phyloP scores from a whole-genome alignment of 2,329 filamentous ascomycete genomes.

The Aplosporella prunicola region DNA sequence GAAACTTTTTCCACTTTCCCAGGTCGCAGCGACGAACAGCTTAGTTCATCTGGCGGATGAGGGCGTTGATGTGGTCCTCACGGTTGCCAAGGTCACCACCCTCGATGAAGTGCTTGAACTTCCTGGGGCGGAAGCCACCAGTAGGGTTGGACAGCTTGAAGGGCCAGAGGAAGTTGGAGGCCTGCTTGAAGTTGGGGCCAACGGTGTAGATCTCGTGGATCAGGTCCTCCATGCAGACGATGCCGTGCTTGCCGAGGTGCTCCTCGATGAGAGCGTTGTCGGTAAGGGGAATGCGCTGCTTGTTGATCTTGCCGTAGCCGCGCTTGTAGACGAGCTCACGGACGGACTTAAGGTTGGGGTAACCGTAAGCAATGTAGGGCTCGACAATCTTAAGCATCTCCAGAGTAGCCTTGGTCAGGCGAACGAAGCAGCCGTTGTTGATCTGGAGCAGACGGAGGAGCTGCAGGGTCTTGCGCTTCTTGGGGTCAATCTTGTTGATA shows the following conservation, averaged over 20 bases:
- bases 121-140: conserved; percentile 89
- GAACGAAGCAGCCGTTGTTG: conserved; percentile 99
- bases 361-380: conserved; percentile 98
- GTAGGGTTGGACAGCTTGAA: conserved; percentile 99
- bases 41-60: conserved; percentile 99
- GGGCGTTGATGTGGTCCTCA: conserved; percentile 93
- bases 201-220: conserved; percentile 99
- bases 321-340: conserved; percentile 98
- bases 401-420: conserved; percentile 89
- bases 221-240: conserved; percentile 98
- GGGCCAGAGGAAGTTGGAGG: conserved; percentile 98
- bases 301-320: conserved; percentile 97
- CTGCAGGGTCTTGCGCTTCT: conserved; percentile 99
- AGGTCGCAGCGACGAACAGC: conserved; percentile 9
- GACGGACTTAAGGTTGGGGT: conserved; percentile 98
- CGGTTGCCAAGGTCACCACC: conserved; percentile 98
- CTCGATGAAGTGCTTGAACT: conserved; percentile 99
- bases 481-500: conserved; percentile 99
- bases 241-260: conserved; percentile 94
- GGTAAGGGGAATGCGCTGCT: conserved; percentile 92
- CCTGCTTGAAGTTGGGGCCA: conserved; percentile 97
- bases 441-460: conserved; percentile 99
- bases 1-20: conserved; percentile 9
- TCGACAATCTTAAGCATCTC: conserved; percentile 99
- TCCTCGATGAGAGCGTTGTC: conserved; percentile 98